A percentile compares a stretch with the other conserved stretches of the same genome.
Conservation (phyloP, 2,329 filamentous ascomycete genomes). For the Acephala macrosclerotiorum region DNA sequence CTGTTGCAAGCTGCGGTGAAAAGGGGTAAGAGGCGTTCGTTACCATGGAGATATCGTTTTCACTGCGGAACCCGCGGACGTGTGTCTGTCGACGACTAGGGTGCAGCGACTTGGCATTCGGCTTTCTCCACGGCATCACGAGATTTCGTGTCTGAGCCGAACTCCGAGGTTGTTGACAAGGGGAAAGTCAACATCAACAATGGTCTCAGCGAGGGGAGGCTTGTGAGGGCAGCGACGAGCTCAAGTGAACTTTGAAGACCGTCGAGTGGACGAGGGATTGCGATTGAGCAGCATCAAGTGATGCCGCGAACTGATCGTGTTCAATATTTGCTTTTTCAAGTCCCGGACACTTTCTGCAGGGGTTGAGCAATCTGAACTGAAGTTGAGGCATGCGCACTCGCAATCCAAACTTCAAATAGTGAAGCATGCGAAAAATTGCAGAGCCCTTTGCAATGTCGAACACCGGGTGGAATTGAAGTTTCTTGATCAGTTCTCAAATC, state of each 20-base stretch:
- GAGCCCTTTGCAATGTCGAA: background rate
- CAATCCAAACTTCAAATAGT: background rate
- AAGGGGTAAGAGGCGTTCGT: background rate
- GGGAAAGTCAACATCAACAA: conserved; percentile 1
- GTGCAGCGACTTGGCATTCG: background rate
- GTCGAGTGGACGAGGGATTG: background rate
- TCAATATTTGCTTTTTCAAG: background rate
- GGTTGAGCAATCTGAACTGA: background rate
- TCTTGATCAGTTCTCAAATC: background rate
- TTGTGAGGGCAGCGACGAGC: too few species aligned
- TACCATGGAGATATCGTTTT: conserved; percentile 9
- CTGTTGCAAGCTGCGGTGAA: background rate
- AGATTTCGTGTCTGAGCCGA: background rate
- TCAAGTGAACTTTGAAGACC: too few species aligned
- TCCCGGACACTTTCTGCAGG: background rate
- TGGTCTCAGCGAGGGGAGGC: background rate
- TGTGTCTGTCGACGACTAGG: background rate
- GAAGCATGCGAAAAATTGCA: background rate
- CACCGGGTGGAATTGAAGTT: background rate
- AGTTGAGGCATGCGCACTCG: too few species aligned
- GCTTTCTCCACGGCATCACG: background rate
- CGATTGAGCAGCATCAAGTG: background rate
- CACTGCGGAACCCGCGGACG: background rate
- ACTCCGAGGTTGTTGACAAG: too few species aligned
- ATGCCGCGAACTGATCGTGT: background rate